phyloP scores from a whole-genome alignment of 2,329 filamentous ascomycete genomes.

The Dactylellina cionopaga region DNA sequence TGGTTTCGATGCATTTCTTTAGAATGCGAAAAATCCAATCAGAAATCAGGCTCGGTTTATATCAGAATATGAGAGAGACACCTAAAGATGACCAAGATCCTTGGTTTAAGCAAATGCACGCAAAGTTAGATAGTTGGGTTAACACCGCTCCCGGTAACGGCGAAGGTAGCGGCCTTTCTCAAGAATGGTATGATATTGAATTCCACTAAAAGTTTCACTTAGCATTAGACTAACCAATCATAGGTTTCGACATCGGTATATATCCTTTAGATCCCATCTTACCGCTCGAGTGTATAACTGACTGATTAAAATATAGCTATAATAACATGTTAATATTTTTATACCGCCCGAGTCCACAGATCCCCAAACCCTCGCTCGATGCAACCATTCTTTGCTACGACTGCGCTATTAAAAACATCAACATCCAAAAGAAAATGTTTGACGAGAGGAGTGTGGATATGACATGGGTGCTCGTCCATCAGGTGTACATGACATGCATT shows the following conservation, averaged over 20 bases:
- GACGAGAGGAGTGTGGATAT: conserved; percentile 79
- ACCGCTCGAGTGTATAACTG: conserved; percentile 67
- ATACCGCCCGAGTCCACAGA: conserved; percentile 89
- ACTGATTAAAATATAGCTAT: conserved; percentile 65
- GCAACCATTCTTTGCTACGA: conserved; percentile 85
- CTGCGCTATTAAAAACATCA: conserved; percentile 82
- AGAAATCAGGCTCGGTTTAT: conserved; percentile 85
- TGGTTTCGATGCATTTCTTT: conserved; percentile 90
- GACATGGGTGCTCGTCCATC: conserved; percentile 92
- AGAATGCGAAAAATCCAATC: conserved; percentile 88
- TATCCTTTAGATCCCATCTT: conserved; percentile 26
- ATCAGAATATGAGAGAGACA: conserved; percentile 81
- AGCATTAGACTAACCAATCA: conserved; percentile 53
- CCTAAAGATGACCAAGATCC: conserved; percentile 83
- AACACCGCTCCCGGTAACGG: conserved; percentile 78
- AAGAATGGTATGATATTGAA: conserved; percentile 73
- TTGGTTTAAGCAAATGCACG: conserved; percentile 84
- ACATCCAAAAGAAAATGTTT: conserved; percentile 82
- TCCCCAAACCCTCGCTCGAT: conserved; percentile 81
- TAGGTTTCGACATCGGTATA: conserved; percentile 68
- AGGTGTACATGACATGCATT: conserved; percentile 90
- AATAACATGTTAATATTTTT: conserved; percentile 90
- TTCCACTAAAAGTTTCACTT: background rate
- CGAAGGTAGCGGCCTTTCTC: conserved; percentile 76
- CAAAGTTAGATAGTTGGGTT: conserved; percentile 81